Percentiles rank a stretch among this genome's conserved stretches.
Evolutionary conservation across 2,329 filamentous ascomycete species (phyloP).

Genomic region (Didymella pinodella): DNA sequence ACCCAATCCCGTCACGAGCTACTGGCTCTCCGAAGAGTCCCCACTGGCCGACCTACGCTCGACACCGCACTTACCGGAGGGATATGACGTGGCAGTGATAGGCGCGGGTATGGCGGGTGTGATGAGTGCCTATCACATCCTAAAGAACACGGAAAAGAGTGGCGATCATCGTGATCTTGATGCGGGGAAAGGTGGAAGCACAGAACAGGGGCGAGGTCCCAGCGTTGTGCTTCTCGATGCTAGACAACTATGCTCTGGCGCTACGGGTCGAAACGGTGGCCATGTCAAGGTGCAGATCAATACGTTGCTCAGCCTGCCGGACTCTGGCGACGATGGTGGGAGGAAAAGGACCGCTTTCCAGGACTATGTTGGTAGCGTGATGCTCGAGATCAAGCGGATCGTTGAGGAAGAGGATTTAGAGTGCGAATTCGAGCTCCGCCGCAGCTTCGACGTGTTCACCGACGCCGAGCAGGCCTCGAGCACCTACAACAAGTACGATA

Average conservation of each 20-base stretch:
- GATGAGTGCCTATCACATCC: constrained; percentile 41
- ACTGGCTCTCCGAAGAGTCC: constrained; percentile 49
- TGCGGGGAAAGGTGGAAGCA: background rate
- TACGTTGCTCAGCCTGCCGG: constrained; percentile 34
- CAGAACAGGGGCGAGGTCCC: background rate
- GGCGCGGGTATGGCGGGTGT: constrained; percentile 48
- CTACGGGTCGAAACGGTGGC: constrained; percentile 46
- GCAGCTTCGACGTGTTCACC: constrained; percentile 33
- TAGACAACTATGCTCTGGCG: constrained; percentile 33
- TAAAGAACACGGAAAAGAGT: constrained; percentile 10
- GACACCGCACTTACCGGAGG: constrained; percentile 37
- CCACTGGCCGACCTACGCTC: constrained; percentile 39
- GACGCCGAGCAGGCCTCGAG: constrained; percentile 13
- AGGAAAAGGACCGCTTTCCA: constrained; percentile 26
- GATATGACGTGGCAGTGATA: constrained; percentile 45
- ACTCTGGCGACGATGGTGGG: background rate
- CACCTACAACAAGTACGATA: constrained; percentile 22
- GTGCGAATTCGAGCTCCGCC: constrained; percentile 36
- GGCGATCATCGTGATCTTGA: background rate
- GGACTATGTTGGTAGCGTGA: constrained; percentile 22
- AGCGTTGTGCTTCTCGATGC: constrained; percentile 37
- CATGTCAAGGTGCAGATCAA: constrained; percentile 58
- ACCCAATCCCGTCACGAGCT: constrained; percentile 42
- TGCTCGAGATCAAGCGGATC: constrained; percentile 24
- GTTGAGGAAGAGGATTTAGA: constrained; percentile 25